These are phyloP conservation scores for Globisporangium yorkense DNA, from an alignment of 352 stramenopile species.

Conservation along the genomic window DNA sequence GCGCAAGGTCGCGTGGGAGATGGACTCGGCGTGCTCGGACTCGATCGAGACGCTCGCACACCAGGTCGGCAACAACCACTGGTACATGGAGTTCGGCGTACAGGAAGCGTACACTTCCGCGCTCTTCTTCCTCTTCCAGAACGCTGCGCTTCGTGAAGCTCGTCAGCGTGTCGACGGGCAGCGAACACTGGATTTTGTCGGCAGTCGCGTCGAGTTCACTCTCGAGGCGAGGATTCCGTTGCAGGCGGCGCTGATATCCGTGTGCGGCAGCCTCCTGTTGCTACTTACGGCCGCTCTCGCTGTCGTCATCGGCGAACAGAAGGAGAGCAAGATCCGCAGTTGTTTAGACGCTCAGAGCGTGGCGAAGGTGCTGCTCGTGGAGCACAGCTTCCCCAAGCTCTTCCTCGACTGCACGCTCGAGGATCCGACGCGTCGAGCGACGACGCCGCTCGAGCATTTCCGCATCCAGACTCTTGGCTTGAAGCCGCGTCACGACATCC, in stretches of 20 bases:
- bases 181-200: constrained; percentile 28
- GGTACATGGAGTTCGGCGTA: constrained; percentile 34
- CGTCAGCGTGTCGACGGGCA: constrained; percentile 13
- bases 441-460: constrained; percentile 19
- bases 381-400: constrained; percentile 23
- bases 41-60: constrained; percentile 29
- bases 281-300: constrained; percentile 13
- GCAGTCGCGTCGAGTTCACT: constrained; percentile 22
- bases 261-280: constrained; percentile 17
- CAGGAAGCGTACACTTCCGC: constrained; percentile 44
- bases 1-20: constrained; percentile 15
- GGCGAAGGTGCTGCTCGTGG: constrained; percentile 34
- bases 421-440: constrained; percentile 4
- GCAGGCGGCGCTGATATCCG: constrained; percentile 24
- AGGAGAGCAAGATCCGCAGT: constrained; percentile 16
- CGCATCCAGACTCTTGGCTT: constrained; percentile 20
- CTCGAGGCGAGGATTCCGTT: constrained; percentile 32
- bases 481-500: constrained; percentile 13
- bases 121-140: constrained; percentile 55
- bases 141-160: constrained; percentile 29
- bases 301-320: constrained; percentile 13
- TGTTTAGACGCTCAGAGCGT: constrained; percentile 27
- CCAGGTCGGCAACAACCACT: constrained; percentile 34
- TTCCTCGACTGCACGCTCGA: constrained; percentile 33
- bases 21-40: constrained; percentile 32